Evolutionary conservation across 805 yeast genomes (phyloP).

Genomic region (Candida takata): DNA sequence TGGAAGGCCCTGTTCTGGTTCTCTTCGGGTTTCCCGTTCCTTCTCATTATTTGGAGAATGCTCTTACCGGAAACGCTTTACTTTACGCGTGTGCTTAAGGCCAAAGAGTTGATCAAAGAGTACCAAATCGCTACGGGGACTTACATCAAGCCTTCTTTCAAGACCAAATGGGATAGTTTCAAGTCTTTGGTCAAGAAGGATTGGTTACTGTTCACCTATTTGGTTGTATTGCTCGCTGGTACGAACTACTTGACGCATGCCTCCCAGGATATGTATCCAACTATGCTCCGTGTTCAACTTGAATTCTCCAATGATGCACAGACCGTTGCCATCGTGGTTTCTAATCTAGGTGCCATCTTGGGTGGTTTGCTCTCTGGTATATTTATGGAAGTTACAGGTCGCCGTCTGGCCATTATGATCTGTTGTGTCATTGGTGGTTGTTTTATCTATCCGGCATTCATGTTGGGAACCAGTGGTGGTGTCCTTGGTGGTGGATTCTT

Average conservation of each 20-base stretch:
- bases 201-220: slow-evolving; percentile 56
- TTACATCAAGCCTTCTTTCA: slow-evolving; percentile 22
- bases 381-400: slow-evolving; percentile 50
- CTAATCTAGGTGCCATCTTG: slow-evolving; percentile 57
- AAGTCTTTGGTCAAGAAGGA: slow-evolving; percentile 36
- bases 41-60: slow-evolving; percentile 52
- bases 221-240: slow-evolving; percentile 58
- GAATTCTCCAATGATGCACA: slow-evolving; percentile 38
- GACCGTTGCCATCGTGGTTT: slow-evolving; percentile 56
- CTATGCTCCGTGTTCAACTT: slow-evolving; percentile 50
- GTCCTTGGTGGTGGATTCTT: slow-evolving; percentile 58
- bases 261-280: slow-evolving; percentile 68
- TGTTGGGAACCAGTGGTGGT: slow-evolving; percentile 29
- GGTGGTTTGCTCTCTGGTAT: slow-evolving; percentile 60
- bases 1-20: slow-evolving; percentile 77
- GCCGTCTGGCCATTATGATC: slow-evolving; percentile 48
- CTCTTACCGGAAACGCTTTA: slow-evolving; percentile 54
- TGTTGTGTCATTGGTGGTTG: slow-evolving; percentile 54
- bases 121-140: slow-evolving; percentile 25
- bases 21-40: slow-evolving; percentile 54
- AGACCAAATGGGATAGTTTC: slow-evolving; percentile 22
- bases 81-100: slow-evolving; percentile 31
- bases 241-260: slow-evolving; percentile 70
- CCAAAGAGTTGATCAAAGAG: slow-evolving; percentile 19
- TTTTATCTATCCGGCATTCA: slow-evolving; percentile 54